phyloP scores from a whole-genome alignment of 2,329 filamentous ascomycete genomes.

The Boeremia exigua region DNA sequence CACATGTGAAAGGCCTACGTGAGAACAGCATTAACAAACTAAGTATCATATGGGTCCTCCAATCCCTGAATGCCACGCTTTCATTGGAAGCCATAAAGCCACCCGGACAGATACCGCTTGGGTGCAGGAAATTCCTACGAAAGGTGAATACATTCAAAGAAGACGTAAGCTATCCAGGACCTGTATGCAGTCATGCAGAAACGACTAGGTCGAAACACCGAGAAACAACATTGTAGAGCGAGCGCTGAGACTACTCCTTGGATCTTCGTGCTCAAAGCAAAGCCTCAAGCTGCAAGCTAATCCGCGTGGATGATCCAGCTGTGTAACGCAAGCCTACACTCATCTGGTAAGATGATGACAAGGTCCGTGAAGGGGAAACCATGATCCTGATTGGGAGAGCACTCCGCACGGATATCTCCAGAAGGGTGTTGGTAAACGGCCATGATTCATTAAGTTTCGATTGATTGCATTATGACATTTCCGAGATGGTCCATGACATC shows the following conservation, averaged over 20 bases:
- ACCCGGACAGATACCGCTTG: slow-evolving; percentile 41
- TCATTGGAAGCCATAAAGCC: slow-evolving; percentile 36
- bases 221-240: neutral
- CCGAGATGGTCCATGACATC: slow-evolving; percentile 5
- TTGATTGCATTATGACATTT: slow-evolving; percentile 17
- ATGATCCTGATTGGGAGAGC: neutral
- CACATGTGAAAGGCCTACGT: slow-evolving; percentile 11
- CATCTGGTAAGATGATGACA: slow-evolving; percentile 5
- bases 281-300: slow-evolving; percentile 1
- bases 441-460: slow-evolving; percentile 17
- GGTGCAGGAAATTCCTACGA: slow-evolving; percentile 18
- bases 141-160: slow-evolving; percentile 46
- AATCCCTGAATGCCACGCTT: slow-evolving; percentile 40
- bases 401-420: slow-evolving; percentile 5
- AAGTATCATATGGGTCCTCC: slow-evolving; percentile 14
- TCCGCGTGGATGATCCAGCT: neutral
- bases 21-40: neutral
- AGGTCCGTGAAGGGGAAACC: neutral
- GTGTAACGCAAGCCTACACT: slow-evolving; percentile 8
- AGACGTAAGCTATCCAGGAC: slow-evolving; percentile 16
- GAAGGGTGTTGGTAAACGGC: slow-evolving; percentile 7
- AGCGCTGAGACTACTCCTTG: neutral
- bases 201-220: slow-evolving; percentile 2
- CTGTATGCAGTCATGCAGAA: slow-evolving; percentile 6
- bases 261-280: neutral